Percentiles rank a stretch among this genome's conserved stretches.
phyloP scores from a whole-genome alignment of 345 rosid species.

The Eucalyptus camaldulensis region DNA sequence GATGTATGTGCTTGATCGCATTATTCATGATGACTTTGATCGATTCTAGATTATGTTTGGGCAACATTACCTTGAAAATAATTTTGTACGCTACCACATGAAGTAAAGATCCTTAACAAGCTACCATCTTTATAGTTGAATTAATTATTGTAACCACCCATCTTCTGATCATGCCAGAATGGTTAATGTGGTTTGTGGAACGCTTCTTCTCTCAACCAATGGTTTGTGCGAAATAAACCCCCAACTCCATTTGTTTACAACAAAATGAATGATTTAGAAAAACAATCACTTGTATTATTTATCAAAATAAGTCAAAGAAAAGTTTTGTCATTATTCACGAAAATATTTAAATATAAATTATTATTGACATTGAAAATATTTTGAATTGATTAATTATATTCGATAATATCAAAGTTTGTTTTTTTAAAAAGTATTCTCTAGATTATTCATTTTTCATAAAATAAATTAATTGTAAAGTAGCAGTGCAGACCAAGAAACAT shows the following conservation, averaged over 20 bases:
- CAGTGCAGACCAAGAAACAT: too few species aligned
- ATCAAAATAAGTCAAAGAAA: too few species aligned
- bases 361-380: too few species aligned
- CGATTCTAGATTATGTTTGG: not conserved
- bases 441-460: too few species aligned
- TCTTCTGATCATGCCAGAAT: not conserved
- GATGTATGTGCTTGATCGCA: not conserved
- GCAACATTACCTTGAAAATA: not conserved
- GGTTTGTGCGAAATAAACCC: not conserved
- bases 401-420: too few species aligned
- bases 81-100: not conserved
- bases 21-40: not conserved
- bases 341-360: too few species aligned
- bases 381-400: too few species aligned
- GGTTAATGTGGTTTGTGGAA: not conserved
- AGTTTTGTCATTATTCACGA: fast-evolving
- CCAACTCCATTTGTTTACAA: not conserved
- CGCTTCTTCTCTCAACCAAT: not conserved
- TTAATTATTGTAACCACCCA: not conserved
- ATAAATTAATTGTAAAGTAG: too few species aligned
- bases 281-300: fast-evolving
- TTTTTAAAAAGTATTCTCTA: too few species aligned
- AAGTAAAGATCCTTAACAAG: not conserved
- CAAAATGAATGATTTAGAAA: too few species aligned
- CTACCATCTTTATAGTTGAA: not conserved